Conservation (phyloP, 73 alveolate genomes). For the Stentor coeruleus region DNA sequence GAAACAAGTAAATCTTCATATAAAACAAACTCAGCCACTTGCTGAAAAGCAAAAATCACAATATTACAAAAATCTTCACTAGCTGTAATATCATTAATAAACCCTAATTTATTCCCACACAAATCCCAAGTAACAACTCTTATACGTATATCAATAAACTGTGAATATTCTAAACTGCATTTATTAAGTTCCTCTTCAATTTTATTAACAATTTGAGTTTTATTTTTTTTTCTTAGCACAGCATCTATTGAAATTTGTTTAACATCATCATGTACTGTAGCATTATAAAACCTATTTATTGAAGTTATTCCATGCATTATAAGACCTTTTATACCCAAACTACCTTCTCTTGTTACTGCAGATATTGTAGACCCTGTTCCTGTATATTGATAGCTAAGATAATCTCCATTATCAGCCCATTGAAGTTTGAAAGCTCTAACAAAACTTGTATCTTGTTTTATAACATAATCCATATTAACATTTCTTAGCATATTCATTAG, state of each 20-base stretch:
- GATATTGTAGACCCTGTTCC: slow-evolving; percentile 88
- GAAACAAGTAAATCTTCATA: not conserved
- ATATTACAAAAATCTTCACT: slow-evolving; percentile 62
- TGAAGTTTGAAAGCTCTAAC: not conserved
- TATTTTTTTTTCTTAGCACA: not conserved
- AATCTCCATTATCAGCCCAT: slow-evolving; percentile 46
- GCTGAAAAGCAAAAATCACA: slow-evolving; percentile 67
- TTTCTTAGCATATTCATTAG: not conserved
- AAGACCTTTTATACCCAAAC: not conserved
- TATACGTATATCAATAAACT: not conserved
- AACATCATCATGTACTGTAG: not conserved
- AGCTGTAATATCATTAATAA: slow-evolving; percentile 26
- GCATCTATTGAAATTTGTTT: not conserved
- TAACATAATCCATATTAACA: not conserved
- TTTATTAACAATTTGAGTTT: not conserved
- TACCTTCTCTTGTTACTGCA: slow-evolving; percentile 65
- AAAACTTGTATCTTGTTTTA: not conserved
- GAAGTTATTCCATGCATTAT: not conserved
- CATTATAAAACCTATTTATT: not conserved
- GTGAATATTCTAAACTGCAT: not conserved
- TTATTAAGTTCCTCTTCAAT: not conserved
- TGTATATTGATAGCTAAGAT: slow-evolving; percentile 71
- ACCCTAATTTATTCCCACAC: not conserved
- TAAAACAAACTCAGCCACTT: slow-evolving; percentile 37
- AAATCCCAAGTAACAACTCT: not conserved